These are phyloP conservation scores for Penicillium verhagenii DNA, from an alignment of 495 filamentous ascomycete species.

Conservation along the genomic window DNA sequence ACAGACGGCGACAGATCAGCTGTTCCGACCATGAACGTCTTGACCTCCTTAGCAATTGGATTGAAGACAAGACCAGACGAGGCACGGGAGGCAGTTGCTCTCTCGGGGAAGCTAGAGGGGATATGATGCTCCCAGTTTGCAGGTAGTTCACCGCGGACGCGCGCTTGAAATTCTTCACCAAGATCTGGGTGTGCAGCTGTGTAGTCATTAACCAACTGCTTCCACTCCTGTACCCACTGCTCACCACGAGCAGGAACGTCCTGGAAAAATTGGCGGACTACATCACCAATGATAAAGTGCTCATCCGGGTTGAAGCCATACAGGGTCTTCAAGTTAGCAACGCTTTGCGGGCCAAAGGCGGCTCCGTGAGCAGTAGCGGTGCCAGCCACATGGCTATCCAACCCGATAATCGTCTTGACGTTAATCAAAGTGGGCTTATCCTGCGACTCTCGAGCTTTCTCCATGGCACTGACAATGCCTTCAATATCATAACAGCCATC, in stretches of 20 bases:
- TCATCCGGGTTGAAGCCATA: constrained; percentile 46
- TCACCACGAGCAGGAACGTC: constrained; percentile 40
- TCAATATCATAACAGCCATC: constrained; percentile 55
- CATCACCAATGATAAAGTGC: constrained; percentile 45
- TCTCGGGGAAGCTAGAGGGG: constrained; percentile 44
- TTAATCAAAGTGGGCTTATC: constrained; percentile 61
- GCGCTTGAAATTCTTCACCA: constrained; percentile 44
- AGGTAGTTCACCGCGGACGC: constrained; percentile 46
- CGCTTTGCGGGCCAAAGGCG: constrained; percentile 46
- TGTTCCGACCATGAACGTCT: constrained; percentile 57
- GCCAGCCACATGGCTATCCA: constrained; percentile 50
- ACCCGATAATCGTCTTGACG: constrained; percentile 55
- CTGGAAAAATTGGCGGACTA: constrained; percentile 50
- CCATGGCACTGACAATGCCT: constrained; percentile 49
- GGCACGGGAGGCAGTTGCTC: constrained; percentile 48
- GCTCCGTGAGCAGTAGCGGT: constrained; percentile 52
- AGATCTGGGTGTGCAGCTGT: constrained; percentile 42
- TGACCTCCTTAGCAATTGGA: constrained; percentile 44
- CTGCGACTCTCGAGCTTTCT: constrained; percentile 37
- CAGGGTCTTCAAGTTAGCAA: constrained; percentile 47
- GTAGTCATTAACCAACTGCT: constrained; percentile 43
- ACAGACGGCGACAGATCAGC: constrained; percentile 59
- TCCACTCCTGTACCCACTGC: constrained; percentile 43
- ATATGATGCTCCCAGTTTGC: constrained; percentile 45
- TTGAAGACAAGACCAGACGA: constrained; percentile 52